A percentile compares a stretch with the other conserved stretches of the same genome.
Evolutionary conservation across 2,329 filamentous ascomycete genomes (phyloP).

Genomic region (Thyridium curvatum): DNA sequence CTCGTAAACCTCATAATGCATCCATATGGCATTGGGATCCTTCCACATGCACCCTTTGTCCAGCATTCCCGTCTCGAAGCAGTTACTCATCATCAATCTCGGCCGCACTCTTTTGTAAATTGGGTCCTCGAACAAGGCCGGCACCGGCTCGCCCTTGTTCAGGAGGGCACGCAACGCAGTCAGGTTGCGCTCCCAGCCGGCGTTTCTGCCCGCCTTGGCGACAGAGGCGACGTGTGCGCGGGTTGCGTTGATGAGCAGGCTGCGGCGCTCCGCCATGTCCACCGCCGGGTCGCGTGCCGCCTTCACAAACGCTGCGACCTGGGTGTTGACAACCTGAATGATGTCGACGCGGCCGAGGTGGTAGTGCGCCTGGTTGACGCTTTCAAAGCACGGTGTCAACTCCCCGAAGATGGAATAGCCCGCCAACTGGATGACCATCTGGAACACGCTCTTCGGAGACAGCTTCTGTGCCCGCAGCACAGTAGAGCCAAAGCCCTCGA

Average conservation of each 20-base stretch:
- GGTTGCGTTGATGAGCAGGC: slow-evolving; percentile 77
- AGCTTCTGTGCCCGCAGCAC: too few species aligned
- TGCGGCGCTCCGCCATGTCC: too few species aligned
- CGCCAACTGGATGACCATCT: slow-evolving; percentile 97
- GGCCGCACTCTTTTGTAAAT: too few species aligned
- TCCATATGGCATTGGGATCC: too few species aligned
- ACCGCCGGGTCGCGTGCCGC: slow-evolving; percentile 69
- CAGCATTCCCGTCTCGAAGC: too few species aligned
- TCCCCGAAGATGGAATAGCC: slow-evolving; percentile 99
- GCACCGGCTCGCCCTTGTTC: slow-evolving; percentile 71
- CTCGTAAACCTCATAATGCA: too few species aligned
- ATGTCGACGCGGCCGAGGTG: slow-evolving; percentile 95
- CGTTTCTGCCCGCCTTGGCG: too few species aligned
- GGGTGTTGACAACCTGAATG: slow-evolving; percentile 84
- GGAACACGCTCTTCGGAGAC: slow-evolving; percentile 97
- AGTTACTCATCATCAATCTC: too few species aligned
- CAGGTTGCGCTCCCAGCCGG: slow-evolving; percentile 90
- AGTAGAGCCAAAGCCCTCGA: slow-evolving; percentile 95
- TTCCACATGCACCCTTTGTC: too few species aligned
- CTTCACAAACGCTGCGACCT: slow-evolving; percentile 83
- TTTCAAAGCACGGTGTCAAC: slow-evolving; percentile 96
- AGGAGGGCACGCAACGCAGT: slow-evolving; percentile 93
- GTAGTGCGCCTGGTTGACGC: slow-evolving; percentile 88
- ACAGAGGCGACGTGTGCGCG: slow-evolving; percentile 80
- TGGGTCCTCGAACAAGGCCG: slow-evolving; percentile 80